phyloP scores from a whole-genome alignment of 352 stramenopile genomes.

The Phytopythium oedochilum region DNA sequence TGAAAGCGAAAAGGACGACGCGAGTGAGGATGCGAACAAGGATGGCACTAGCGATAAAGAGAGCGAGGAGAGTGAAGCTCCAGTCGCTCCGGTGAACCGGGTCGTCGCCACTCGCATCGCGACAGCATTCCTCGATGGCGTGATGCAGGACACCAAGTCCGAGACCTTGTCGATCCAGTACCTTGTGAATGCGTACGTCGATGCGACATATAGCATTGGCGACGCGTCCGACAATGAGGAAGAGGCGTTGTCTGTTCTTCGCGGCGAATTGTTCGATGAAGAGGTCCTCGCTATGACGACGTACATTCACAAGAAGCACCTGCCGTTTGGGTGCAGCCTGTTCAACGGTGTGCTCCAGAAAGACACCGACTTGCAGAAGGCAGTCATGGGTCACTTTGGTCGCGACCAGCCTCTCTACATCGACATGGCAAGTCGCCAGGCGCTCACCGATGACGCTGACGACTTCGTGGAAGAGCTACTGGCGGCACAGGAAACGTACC shows the following conservation, averaged over 20 bases:
- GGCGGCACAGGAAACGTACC: conserved; percentile 47
- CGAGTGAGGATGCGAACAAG: conserved; percentile 3
- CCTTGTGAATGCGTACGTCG: conserved; percentile 61
- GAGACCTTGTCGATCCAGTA: conserved; percentile 38
- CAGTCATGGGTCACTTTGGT: conserved; percentile 74
- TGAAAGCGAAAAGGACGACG: neutral
- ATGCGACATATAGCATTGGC: conserved; percentile 37
- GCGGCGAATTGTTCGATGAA: conserved; percentile 42
- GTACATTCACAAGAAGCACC: conserved; percentile 71
- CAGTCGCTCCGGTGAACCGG: conserved; percentile 6
- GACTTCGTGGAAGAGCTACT: conserved; percentile 73
- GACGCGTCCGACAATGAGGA: conserved; percentile 29
- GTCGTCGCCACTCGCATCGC: conserved; percentile 27
- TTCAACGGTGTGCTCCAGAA: conserved; percentile 86
- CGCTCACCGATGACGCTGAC: conserved; percentile 47
- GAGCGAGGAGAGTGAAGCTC: conserved; percentile 8
- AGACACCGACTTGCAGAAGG: conserved; percentile 58
- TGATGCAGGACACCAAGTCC: conserved; percentile 33
- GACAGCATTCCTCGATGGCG: conserved; percentile 45
- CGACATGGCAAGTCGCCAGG: conserved; percentile 44
- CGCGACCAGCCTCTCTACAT: conserved; percentile 80
- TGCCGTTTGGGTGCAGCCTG: conserved; percentile 66
- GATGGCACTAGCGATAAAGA: conserved; percentile 7
- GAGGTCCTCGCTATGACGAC: conserved; percentile 72
- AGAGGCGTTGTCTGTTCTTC: conserved; percentile 40